A percentile compares a stretch with the other conserved stretches of the same genome.
Conservation (phyloP, 78 protist species). For the Dictyostelium firmibasis region DNA sequence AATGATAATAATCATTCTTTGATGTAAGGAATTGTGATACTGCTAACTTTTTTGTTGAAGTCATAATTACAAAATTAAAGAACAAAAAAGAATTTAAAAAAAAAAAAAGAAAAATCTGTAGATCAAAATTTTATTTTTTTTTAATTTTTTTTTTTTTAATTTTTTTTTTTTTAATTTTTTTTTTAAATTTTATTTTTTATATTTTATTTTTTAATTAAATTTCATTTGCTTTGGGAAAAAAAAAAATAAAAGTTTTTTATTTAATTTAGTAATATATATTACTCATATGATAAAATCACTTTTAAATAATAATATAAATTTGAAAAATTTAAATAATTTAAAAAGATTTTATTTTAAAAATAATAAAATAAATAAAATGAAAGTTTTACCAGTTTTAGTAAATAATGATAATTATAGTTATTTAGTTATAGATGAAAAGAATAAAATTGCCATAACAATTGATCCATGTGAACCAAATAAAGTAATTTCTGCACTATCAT, state of each 20-base stretch:
- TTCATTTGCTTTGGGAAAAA: too few species aligned
- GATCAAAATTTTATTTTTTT: too few species aligned
- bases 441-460: conserved; percentile 68
- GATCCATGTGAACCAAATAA: conserved; percentile 86
- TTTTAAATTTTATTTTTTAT: too few species aligned
- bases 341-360: conserved; percentile 10
- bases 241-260: too few species aligned
- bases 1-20: not conserved
- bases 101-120: too few species aligned
- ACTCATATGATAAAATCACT: not conserved
- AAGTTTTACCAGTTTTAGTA: conserved; percentile 50
- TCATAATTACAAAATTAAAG: not conserved
- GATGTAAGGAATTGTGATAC: not conserved
- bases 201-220: too few species aligned
- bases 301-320: not conserved
- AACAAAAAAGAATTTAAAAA: too few species aligned
- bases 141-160: too few species aligned
- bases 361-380: conserved; percentile 28
- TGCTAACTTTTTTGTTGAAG: not conserved
- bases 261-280: too few species aligned
- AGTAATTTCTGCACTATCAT: conserved; percentile 20
- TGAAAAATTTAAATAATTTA: not conserved
- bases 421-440: conserved; percentile 56
- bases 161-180: too few species aligned
- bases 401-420: conserved; percentile 83